Evolutionary conservation across 208 protist genomes (phyloP).

Genomic region (Leishmania aethiopica): DNA sequence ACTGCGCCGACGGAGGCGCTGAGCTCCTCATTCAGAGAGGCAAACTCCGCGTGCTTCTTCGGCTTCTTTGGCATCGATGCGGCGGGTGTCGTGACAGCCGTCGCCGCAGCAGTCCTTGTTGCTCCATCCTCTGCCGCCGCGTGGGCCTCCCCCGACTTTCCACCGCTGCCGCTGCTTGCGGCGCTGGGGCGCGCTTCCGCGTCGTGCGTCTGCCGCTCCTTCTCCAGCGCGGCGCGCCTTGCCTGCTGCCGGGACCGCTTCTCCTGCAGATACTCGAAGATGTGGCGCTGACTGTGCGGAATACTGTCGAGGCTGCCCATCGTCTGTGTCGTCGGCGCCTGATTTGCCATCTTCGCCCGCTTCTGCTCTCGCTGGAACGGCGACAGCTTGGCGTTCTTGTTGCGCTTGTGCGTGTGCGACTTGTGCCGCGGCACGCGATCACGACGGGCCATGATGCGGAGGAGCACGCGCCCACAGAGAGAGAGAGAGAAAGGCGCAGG

Average conservation of each 20-base stretch:
- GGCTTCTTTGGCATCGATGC: slow-evolving; percentile 1
- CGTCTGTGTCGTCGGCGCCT: slow-evolving; percentile 53
- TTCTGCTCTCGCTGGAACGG: slow-evolving; percentile 85
- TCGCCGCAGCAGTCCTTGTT: background rate
- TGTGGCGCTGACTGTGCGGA: slow-evolving; percentile 62
- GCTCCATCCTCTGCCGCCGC: background rate
- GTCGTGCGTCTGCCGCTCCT: slow-evolving; percentile 7
- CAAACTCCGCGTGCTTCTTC: slow-evolving; percentile 11
- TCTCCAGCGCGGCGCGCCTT: slow-evolving; percentile 23
- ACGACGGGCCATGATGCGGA: slow-evolving; percentile 58
- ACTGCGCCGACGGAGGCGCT: slow-evolving; percentile 25
- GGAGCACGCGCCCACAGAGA: background rate
- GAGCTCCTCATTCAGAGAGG: slow-evolving; percentile 51
- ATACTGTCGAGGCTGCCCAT: slow-evolving; percentile 51
- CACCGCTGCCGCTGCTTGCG: background rate
- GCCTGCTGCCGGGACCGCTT: slow-evolving; percentile 41
- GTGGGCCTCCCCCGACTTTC: slow-evolving; percentile 4
- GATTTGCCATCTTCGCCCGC: slow-evolving; percentile 72
- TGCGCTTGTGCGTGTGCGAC: slow-evolving; percentile 63
- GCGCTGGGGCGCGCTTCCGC: background rate
- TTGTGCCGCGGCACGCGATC: slow-evolving; percentile 81
- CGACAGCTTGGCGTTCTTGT: slow-evolving; percentile 89
- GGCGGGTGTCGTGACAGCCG: background rate
- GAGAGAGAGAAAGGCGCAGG: background rate
- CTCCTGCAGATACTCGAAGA: slow-evolving; percentile 68